Evolutionary conservation across 2,329 filamentous ascomycete genomes (phyloP).

Genomic region (Pleomassaria siparia): DNA sequence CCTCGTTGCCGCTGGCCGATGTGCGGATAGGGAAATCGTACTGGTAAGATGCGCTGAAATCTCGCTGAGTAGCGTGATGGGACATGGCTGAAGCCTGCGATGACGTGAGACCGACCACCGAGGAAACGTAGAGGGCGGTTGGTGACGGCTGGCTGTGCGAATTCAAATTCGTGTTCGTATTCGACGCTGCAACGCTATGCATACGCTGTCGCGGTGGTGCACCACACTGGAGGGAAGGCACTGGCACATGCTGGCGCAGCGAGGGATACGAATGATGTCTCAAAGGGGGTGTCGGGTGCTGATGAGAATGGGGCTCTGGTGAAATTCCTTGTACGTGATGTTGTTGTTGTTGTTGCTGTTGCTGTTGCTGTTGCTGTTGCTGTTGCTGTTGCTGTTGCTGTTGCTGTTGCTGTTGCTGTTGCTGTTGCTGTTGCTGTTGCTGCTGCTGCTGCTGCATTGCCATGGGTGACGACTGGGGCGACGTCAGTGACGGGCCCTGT

Average conservation of each 20-base stretch:
- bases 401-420: no score
- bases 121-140: not conserved
- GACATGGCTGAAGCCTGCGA: slow-evolving; percentile 6
- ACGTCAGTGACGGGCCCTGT: slow-evolving; percentile 24
- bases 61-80: no score
- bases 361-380: no score
- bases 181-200: not conserved
- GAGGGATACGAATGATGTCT: slow-evolving; percentile 21
- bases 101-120: not conserved
- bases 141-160: slow-evolving; percentile 2
- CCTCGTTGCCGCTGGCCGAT: not conserved
- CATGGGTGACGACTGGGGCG: slow-evolving; percentile 13
- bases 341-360: not conserved
- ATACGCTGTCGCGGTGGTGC: not conserved
- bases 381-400: no score
- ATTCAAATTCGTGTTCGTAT: not conserved
- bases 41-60: slow-evolving; percentile 7
- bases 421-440: not conserved
- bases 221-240: slow-evolving; percentile 10
- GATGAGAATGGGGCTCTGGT: slow-evolving; percentile 5
- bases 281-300: slow-evolving; percentile 8
- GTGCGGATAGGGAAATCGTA: slow-evolving; percentile 6
- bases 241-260: slow-evolving; percentile 9
- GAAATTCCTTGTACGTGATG: not conserved
- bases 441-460: slow-evolving; percentile 3